These are phyloP conservation scores for Baudoinia panamericana DNA, from an alignment of 495 filamentous ascomycete genomes.

Conservation along the genomic window DNA sequence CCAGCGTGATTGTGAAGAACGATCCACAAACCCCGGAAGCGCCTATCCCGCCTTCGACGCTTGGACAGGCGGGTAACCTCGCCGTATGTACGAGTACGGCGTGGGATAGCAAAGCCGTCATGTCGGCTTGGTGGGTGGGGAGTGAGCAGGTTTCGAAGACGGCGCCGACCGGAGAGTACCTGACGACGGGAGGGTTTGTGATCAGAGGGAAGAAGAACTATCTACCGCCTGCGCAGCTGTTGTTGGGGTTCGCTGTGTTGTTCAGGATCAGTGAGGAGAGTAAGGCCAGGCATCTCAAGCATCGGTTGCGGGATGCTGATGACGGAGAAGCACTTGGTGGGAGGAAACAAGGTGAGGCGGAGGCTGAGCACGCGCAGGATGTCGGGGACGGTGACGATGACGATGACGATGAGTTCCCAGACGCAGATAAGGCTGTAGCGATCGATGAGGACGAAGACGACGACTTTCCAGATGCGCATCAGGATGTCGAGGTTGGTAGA, in stretches of 20 bases:
- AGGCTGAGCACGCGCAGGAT: constrained; percentile 1
- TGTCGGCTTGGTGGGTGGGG: constrained; percentile 90
- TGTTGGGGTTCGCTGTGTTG: constrained; percentile 75
- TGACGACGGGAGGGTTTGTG: constrained; percentile 63
- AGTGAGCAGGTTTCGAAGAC: constrained; percentile 80
- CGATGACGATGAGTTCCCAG: constrained; percentile 31
- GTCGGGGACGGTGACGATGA: constrained; percentile 8
- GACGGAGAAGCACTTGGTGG: constrained; percentile 3
- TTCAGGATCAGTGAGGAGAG: constrained; percentile 86
- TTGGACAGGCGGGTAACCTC: constrained; percentile 78
- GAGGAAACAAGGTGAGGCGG: constrained; percentile 5
- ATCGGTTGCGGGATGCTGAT: constrained; percentile 43
- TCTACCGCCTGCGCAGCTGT: constrained; percentile 72
- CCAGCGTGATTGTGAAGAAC: constrained; percentile 77
- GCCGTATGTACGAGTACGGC: constrained; percentile 72
- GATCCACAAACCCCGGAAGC: constrained; percentile 57
- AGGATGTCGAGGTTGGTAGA: constrained; percentile 14
- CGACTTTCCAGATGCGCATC: constrained; percentile 29
- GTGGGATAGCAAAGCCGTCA: constrained; percentile 91
- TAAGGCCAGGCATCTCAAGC: constrained; percentile 62
- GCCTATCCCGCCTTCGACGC: constrained; percentile 78
- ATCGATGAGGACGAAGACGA: constrained; percentile 28
- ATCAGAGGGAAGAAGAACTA: constrained; percentile 79
- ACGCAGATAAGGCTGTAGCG: constrained; percentile 26
- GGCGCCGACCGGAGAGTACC: constrained; percentile 60